phyloP scores from a whole-genome alignment of 768 basidiomycete genomes.

The Suillus placidus region DNA sequence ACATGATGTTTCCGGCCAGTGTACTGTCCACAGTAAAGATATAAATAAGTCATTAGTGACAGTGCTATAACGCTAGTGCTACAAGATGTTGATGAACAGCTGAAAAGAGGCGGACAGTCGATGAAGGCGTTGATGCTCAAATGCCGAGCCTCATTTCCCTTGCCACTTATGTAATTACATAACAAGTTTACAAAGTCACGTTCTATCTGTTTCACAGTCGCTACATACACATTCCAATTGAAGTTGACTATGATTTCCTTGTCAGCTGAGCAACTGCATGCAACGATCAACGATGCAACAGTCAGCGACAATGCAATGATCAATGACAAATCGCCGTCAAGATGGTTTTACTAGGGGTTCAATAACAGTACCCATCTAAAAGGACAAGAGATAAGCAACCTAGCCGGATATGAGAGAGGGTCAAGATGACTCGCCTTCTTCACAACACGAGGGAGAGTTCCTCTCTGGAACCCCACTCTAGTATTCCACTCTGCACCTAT shows the following conservation, averaged over 20 bases:
- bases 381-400: constrained; percentile 11
- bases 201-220: neutral
- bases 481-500: constrained; percentile 95
- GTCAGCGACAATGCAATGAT: neutral
- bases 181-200: neutral
- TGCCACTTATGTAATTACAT: too few species aligned
- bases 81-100: neutral
- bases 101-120: neutral
- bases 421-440: constrained; percentile 64
- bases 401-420: constrained; percentile 11
- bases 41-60: neutral
- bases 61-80: neutral
- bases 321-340: constrained; percentile 16
- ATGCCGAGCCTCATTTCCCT: too few species aligned
- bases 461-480: constrained; percentile 78
- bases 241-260: neutral
- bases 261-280: neutral
- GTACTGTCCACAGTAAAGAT: neutral
- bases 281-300: neutral
- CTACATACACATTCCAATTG: neutral
- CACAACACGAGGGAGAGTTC: constrained; percentile 81
- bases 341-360: constrained; percentile 63
- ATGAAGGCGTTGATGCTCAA: neutral
- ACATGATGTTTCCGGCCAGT: neutral
- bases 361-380: constrained; percentile 72